These are phyloP conservation scores for Thermomucor indicae-seudaticae DNA, from an alignment of 371 early-diverging fungal species.

Conservation along the genomic window DNA sequence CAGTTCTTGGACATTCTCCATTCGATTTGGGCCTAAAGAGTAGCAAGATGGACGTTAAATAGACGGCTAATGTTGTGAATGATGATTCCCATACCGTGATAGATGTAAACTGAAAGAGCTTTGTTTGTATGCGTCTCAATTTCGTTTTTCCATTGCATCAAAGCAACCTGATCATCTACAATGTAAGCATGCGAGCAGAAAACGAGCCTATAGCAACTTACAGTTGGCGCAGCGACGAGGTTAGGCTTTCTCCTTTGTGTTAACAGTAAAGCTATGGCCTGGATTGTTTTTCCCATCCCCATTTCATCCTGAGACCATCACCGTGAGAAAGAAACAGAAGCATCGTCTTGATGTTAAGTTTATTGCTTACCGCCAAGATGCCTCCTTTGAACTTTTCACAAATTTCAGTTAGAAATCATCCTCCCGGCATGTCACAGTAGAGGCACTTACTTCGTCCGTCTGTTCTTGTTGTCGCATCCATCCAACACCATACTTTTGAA, in stretches of 20 bases:
- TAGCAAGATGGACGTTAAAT: not conserved
- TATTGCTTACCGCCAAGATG: slow-evolving; percentile 59
- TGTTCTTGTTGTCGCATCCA: slow-evolving; percentile 83
- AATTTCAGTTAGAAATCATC: too few relatives aligned
- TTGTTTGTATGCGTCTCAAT: slow-evolving; percentile 68
- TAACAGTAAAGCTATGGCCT: slow-evolving; percentile 85
- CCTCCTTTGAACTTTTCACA: slow-evolving; percentile 87
- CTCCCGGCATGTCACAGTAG: too few relatives aligned
- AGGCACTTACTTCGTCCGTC: slow-evolving; percentile 27
- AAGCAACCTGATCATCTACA: slow-evolving; percentile 59
- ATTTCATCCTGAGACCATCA: slow-evolving; percentile 69
- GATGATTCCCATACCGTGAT: slow-evolving; percentile 53
- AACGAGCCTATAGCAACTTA: slow-evolving; percentile 11
- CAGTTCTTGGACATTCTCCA: slow-evolving; percentile 46
- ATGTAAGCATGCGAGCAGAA: not conserved
- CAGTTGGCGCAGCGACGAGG: slow-evolving; percentile 83
- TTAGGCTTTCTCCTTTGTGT: slow-evolving; percentile 67
- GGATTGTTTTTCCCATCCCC: slow-evolving; percentile 99
- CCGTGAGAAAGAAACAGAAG: not conserved
- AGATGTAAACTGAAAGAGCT: slow-evolving; percentile 62
- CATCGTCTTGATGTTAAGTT: not conserved
- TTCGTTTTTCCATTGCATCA: slow-evolving; percentile 89
- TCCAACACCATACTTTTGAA: slow-evolving; percentile 81
- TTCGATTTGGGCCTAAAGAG: slow-evolving; percentile 41
- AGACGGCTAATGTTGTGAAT: not conserved